These are phyloP conservation scores for Dactylellina drechsleri DNA, from an alignment of 2,329 filamentous ascomycete genomes.

Conservation along the genomic window DNA sequence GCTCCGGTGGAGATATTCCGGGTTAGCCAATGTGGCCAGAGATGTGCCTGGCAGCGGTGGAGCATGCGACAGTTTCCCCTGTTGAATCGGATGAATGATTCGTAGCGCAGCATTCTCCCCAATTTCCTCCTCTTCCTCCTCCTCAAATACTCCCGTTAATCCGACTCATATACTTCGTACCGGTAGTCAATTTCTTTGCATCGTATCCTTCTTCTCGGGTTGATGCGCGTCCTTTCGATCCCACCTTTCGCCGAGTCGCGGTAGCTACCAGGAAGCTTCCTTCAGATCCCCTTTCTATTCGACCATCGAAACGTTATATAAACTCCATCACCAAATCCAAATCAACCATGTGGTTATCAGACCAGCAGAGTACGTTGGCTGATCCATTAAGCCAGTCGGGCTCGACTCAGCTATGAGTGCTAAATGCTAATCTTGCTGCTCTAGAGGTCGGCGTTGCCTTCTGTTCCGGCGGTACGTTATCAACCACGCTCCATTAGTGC, in stretches of 20 bases:
- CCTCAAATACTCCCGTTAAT: not conserved
- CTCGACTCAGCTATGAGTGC: not conserved
- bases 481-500: not conserved
- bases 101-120: not conserved
- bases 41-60: not conserved
- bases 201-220: constrained; percentile 1
- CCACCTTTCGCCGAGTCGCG: constrained; percentile 16
- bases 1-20: not conserved
- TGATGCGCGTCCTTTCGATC: constrained; percentile 9
- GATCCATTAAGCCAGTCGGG: constrained; percentile 12
- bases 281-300: not conserved
- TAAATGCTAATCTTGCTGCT: constrained; percentile 57
- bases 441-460: constrained; percentile 96
- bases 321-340: not conserved
- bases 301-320: not conserved
- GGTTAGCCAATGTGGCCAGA: constrained; percentile 39
- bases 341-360: constrained; percentile 88
- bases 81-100: not conserved
- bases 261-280: constrained; percentile 12
- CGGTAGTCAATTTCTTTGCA: not conserved
- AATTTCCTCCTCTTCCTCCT: not conserved
- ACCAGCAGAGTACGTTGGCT: constrained; percentile 82
- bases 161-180: not conserved
- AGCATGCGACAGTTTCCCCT: constrained; percentile 31
- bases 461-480: constrained; percentile 88